Evolutionary conservation across 106 monocot genomes (phyloP), one percentile per base, ranked within the genome.

Genomic region (Chionographis japonica): DNA sequence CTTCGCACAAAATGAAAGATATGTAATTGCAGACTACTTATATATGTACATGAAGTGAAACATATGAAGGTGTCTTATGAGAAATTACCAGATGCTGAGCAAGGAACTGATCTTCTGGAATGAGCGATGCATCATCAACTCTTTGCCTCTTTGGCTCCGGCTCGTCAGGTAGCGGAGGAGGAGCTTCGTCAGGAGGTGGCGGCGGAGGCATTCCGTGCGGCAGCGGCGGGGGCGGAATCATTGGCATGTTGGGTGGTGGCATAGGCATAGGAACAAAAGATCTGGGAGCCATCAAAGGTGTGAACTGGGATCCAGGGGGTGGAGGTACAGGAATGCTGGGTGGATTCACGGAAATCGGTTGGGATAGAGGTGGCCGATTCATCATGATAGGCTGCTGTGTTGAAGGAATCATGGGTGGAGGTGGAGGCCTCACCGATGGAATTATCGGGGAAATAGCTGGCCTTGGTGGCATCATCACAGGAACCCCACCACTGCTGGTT

Each of bases 121-220:
- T 87, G 55, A 98, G 85, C 0, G 80, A 52, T 65, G 68, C 65
- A 65, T 98, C 97, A 79, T 98, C 97, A 56, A 81, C 64, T 71
- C 84, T 86, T 59, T 68, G 87, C 70, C 90, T 90, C 80, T 98
- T 98, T n/a, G 92, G 97, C 61, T 98, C 97, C 27, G 97, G 97
- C 62, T 98, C 97, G 63, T 98, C 92, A 40, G 97, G 97, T 15
- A 85, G 72, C n/a, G 95, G 95, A 37, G 90, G 94, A 56, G 86
- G 84, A 57, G 79, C 91, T 68, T 95, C 95, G n/a, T 82, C 83
- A n/a, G 90, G 88, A 61, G 94, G 94, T 11, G 95, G 91, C 12
- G 88, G 95, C 6, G 95, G 91, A 8, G 88, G 90, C 77, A 90
- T 75, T 51, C 86, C 86, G 2, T 73, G 76, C 38, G 84, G 83